Base-by-base conservation (phyloP, 1,284 basidiomycete genomes). In the Phlebopus sp. region DNA sequence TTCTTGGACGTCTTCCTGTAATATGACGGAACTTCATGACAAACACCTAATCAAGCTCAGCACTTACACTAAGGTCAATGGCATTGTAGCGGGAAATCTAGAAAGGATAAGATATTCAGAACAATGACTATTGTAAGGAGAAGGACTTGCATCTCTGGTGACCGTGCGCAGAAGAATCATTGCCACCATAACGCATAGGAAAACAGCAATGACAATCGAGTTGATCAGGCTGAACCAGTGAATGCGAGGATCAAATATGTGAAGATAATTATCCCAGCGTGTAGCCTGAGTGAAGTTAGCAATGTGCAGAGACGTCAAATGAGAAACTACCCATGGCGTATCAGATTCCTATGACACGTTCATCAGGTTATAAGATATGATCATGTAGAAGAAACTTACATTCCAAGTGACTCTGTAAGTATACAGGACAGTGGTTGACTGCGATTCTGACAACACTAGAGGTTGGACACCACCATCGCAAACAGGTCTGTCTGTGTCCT, bases 31-130 rank as follows among this genome's bases (percentile, higher is more conserved):
- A 19, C 35, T 21, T 40, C 23, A 31, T 25, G 27, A 44, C 18
- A 32, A 54, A n/a, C 18, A 32, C 15, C 11, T 40, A 11, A 34
- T n/a, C 37, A 6, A 32, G 19, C 14, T 30, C 6, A 38, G 42
- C 19, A 60, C 82, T 56, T 63, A 90, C 91, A 57, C 86, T 90
- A 29, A 96, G 72, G 67, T 97, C 95, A 55, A 96, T 90, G 7
- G 92, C 90, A 62, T 98, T 97, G 72, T 98, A 99, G n/a, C 94
- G 82, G 45, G 84, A 84, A 53, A 98, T 96, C 83, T 98, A 75
- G 46, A 66, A 67, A 39, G 59, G 62, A 18, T 23, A 6, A 70
- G 44, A 70, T 59, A 60, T 67, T 67, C 35, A 64, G 66, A 40
- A 68, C 66, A 69, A 37, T 37, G 60, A 61, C 56, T 63, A 66